Base-by-base conservation (phyloP, 495 filamentous ascomycete genomes). In the Margaritispora aquatica region DNA sequence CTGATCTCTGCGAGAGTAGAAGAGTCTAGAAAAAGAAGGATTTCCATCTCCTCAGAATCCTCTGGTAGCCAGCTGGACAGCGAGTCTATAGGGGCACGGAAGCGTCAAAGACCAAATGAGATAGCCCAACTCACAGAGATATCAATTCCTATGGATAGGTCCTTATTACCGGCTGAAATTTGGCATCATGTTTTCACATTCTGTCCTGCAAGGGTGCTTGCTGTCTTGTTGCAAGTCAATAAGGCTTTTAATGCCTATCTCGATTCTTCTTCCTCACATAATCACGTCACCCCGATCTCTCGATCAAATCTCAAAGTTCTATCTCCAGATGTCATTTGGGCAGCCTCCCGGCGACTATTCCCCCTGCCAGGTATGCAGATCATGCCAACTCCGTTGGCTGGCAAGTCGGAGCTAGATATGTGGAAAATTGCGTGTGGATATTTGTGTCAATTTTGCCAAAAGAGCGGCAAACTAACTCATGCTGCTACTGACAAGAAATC, bases 331-430 rank as follows among this genome's bases (percentile, higher is more conserved):
- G 65, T 69, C 44, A 80, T 88, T 59, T 88, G 84, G 84, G 75
- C 73, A 53, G 70, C 77, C 57, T 84, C 83, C 27, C 79, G 84
- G 59, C 74, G 77, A 60, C 70, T 73, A 8, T 78, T 79, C 60
- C 31, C 31, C 27, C 75, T 75, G 69, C 78, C 75, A 2, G 74
- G 75, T 38, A 78, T 84, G 73, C 38, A 44, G 19, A 44, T 17
- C 38, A 78, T 84, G 72, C 84, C 85, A 50, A 65, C 69, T 51
- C 83, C 84, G 31, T 72, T 86, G n/a, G 64, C 58, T 29, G 75
- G 72, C 15, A 77, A 73, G 47, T 75, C 77, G 27, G 84, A 88
- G 62, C 71, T 83, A 23, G 75, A 80, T 23, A 87, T 88, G 84
- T 86, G 84, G 80, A 79, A 75, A 54, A 67, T 88, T 36, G 72